These are phyloP conservation scores for Neckera pumila DNA, from an alignment of 225 moss, liverwort and hornwort species.

Conservation along the genomic window DNA sequence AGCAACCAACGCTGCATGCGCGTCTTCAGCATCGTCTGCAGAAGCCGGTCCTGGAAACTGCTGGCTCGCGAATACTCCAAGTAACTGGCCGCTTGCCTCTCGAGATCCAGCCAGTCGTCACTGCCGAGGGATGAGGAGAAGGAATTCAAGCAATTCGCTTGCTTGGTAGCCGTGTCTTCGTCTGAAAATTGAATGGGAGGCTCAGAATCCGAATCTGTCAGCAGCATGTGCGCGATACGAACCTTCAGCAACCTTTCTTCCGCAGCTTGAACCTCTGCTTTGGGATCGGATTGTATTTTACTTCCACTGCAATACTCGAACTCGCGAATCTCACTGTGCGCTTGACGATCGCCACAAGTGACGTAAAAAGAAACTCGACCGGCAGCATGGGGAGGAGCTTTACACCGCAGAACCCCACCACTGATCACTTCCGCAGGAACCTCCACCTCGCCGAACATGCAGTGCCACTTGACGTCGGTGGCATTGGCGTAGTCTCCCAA, in stretches of 20 bases:
- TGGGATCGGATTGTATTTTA: not conserved
- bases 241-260: conserved; percentile 56
- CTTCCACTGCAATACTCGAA: conserved; percentile 66
- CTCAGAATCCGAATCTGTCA: conserved; percentile 22
- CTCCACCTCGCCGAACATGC: conserved; percentile 92
- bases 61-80: conserved; percentile 9
- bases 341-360: conserved; percentile 72
- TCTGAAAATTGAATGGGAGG: not conserved
- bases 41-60: conserved; percentile 55
- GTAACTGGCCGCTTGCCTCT: conserved; percentile 17
- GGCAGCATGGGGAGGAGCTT: conserved; percentile 50
- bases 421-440: conserved; percentile 65
- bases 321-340: conserved; percentile 67
- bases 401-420: conserved; percentile 57
- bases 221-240: conserved; percentile 65
- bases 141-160: conserved; percentile 13
- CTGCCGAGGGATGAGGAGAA: conserved; percentile 1
- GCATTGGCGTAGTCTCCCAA: conserved; percentile 36
- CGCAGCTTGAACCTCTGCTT: conserved; percentile 11
- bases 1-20: conserved; percentile 70
- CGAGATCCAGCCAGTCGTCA: conserved; percentile 56
- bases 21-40: conserved; percentile 51
- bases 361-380: conserved; percentile 76
- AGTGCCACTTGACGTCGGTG: conserved; percentile 53
- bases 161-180: not conserved